Conservation (phyloP, 306 rosid genomes). For the Betula pendula region DNA sequence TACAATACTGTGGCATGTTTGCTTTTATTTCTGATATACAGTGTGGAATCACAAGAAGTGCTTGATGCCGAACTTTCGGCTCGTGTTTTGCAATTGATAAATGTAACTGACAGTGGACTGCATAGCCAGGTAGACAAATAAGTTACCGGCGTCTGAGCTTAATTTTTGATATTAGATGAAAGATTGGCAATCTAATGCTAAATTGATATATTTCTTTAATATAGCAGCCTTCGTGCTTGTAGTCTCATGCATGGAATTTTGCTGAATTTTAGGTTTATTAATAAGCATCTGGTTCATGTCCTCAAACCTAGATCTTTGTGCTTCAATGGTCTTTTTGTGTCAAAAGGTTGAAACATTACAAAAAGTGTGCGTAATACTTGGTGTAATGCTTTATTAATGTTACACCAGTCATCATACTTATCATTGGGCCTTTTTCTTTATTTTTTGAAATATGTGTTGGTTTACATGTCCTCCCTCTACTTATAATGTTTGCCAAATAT, state of each 20-base stretch:
- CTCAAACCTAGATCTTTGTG: not conserved
- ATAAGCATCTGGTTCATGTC: not conserved
- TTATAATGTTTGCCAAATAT: no score
- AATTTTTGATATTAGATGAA: not conserved
- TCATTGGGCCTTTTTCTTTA: not conserved
- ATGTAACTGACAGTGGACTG: conserved; percentile 86
- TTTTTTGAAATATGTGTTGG: no score
- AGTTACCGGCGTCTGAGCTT: not conserved
- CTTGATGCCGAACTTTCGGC: conserved; percentile 98
- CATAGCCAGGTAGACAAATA: conserved; percentile 78
- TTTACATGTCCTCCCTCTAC: no score
- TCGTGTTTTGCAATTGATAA: conserved; percentile 88
- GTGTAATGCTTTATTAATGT: not conserved
- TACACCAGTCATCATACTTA: not conserved
- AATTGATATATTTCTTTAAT: not conserved
- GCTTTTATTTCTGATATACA: conserved; percentile 38
- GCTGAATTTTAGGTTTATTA: not conserved
- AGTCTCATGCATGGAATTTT: conserved; percentile 4
- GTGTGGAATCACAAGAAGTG: conserved; percentile 89
- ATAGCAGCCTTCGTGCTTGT: not conserved
- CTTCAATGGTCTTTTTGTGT: no score
- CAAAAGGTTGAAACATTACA: no score
- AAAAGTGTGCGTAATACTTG: no score
- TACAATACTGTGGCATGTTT: not conserved
- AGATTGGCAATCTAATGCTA: not conserved